Percentiles rank a stretch among this genome's conserved stretches.
Evolutionary conservation across 208 protist genomes (phyloP).

Genomic region (Trypanosoma lewisi): DNA sequence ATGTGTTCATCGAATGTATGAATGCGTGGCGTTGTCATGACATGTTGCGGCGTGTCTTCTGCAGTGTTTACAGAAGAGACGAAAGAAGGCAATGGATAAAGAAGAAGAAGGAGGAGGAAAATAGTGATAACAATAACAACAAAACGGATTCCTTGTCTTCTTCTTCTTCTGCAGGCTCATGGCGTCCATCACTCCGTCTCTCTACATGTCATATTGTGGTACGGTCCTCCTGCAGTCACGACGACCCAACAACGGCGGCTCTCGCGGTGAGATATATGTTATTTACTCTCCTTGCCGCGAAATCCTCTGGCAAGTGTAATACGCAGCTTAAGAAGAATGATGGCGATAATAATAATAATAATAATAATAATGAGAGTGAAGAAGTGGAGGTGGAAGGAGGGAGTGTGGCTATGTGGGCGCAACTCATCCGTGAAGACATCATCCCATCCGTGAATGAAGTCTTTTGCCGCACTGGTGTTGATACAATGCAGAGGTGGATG

Average conservation of each 20-base stretch:
- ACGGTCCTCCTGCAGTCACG: conserved; percentile 12
- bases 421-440: conserved; percentile 24
- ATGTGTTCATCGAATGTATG: conserved; percentile 48
- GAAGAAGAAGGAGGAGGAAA: no score
- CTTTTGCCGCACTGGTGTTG: conserved; percentile 23
- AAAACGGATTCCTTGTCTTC: background rate
- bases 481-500: conserved; percentile 27
- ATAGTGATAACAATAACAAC: background rate
- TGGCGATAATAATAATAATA: no score
- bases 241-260: conserved; percentile 22
- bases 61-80: conserved; percentile 28
- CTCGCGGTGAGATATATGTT: conserved; percentile 24
- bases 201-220: conserved; percentile 18
- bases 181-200: conserved; percentile 8
- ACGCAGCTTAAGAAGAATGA: no score
- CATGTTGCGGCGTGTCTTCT: conserved; percentile 49
- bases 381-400: conserved; percentile 3
- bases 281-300: conserved; percentile 10
- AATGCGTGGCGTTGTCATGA: conserved; percentile 43
- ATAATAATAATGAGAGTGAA: background rate
- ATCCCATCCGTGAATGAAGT: conserved; percentile 30
- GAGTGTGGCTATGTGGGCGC: conserved; percentile 26
- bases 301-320: no score
- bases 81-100: background rate
- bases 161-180: background rate